Base-by-base conservation (phyloP, 2,329 filamentous ascomycete species). In the Aspergillus oerlinghausenensis region DNA sequence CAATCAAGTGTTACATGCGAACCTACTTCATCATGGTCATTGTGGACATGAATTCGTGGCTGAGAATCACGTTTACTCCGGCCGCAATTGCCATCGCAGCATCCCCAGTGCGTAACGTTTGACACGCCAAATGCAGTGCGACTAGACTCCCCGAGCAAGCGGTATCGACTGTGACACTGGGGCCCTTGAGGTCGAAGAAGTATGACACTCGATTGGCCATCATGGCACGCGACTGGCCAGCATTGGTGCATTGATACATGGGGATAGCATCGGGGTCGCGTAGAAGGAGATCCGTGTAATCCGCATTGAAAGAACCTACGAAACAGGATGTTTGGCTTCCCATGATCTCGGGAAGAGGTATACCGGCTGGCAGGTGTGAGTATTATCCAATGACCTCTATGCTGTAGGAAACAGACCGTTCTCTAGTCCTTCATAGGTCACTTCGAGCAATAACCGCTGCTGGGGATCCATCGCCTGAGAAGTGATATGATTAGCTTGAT, bases 91-190 rank as follows among this genome's bases (percentile, higher is more conserved):
- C 67, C 28, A 60, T 61, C 0, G 58, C 57, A 1, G 65, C 56
- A 9, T 69, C 66, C 10, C 65, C 66, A 0, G 58, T 64, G 2
- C 58, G 58, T 1, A 72, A 52, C 4, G 56, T 61, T 38, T 71
- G 66, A 6, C 63, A 71, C 8, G 73, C 73, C 14, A 66, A 51
- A 60, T 75, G 71, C 2, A 75, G 50, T 1, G 70, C 73, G 3
- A 65, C 59, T 3, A 73, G 53, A n/a, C 65, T 67, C 0, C 66
- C 59, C 2, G 70, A 71, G 52, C 73, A 73, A 0, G 69, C 73
- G 0, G 72, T 74, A 47, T 74, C 67, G 2, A 75, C 54, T 3
- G 67, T 70, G 5, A 73, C 57, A 43, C 64, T 68, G 0, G 72
- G 68, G 0, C 73, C 73, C 40, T 64, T 63, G 8, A 72, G 55